These are phyloP conservation scores for Tuber microsphaerosporum DNA, from an alignment of 495 filamentous ascomycete species.

Conservation along the genomic window DNA sequence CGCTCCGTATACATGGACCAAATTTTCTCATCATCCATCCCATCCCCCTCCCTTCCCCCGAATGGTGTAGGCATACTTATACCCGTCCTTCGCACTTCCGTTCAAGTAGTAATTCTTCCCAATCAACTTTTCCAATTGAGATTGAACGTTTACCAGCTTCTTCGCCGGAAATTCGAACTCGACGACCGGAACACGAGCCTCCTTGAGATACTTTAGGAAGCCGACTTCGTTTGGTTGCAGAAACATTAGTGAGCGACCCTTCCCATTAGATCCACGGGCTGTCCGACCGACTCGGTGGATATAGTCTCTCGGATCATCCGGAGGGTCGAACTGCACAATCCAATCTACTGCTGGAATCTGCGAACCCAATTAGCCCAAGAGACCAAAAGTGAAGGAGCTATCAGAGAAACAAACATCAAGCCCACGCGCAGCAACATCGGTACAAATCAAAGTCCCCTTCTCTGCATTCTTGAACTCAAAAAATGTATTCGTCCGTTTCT, in stretches of 20 bases:
- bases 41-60: too few relatives aligned
- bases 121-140: constrained; percentile 88
- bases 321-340: constrained; percentile 93
- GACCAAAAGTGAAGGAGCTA: constrained; percentile 8
- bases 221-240: constrained; percentile 86
- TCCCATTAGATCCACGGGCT: constrained; percentile 73
- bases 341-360: constrained; percentile 87
- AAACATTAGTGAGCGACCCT: constrained; percentile 82
- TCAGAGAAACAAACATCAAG: constrained; percentile 58
- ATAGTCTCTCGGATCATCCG: constrained; percentile 84
- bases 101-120: constrained; percentile 93
- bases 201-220: constrained; percentile 85
- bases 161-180: constrained; percentile 91
- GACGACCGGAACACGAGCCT: constrained; percentile 83
- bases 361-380: neutral
- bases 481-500: constrained; percentile 94
- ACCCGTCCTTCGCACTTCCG: constrained; percentile 64
- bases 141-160: constrained; percentile 91
- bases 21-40: constrained; percentile 5
- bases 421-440: constrained; percentile 89
- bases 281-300: constrained; percentile 97
- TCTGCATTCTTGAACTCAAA: constrained; percentile 97
- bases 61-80: constrained; percentile 36
- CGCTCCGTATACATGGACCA: constrained; percentile 6
- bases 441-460: constrained; percentile 85